Percentiles rank a stretch among this genome's conserved stretches.
Conservation (phyloP, 345 rosid genomes). For the Iberis pinnata region DNA sequence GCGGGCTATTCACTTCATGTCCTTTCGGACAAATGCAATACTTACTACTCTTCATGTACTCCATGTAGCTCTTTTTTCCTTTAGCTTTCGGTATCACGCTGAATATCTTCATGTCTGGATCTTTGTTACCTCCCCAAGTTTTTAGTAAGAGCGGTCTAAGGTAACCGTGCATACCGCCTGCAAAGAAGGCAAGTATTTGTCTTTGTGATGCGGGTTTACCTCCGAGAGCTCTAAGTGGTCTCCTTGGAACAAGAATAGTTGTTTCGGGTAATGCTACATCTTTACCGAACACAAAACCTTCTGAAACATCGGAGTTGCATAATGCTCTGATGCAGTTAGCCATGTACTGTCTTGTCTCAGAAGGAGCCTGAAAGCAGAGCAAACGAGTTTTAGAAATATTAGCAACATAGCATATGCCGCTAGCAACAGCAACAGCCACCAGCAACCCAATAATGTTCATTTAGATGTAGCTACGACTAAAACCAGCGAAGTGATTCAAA, state of each 20-base stretch:
- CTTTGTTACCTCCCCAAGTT: slow-evolving; percentile 69
- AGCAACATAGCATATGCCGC: neutral
- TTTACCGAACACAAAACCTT: slow-evolving; percentile 83
- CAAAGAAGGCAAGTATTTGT: slow-evolving; percentile 76
- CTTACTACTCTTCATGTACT: slow-evolving; percentile 87
- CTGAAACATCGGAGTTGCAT: slow-evolving; percentile 78
- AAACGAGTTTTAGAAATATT: neutral
- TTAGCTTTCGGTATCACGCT: slow-evolving; percentile 50
- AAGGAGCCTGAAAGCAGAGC: slow-evolving; percentile 56
- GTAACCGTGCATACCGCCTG: slow-evolving; percentile 89
- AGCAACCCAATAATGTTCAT: no score
- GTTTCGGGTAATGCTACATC: slow-evolving; percentile 91
- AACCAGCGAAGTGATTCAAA: no score
- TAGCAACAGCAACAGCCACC: no score
- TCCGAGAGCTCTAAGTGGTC: slow-evolving; percentile 57
- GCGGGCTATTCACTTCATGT: slow-evolving; percentile 86
- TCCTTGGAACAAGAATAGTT: slow-evolving; percentile 44
- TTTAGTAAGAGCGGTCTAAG: slow-evolving; percentile 64
- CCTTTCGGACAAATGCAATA: slow-evolving; percentile 94
- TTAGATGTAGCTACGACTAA: no score
- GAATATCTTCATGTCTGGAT: slow-evolving; percentile 80
- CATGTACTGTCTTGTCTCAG: slow-evolving; percentile 65
- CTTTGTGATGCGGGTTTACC: slow-evolving; percentile 68
- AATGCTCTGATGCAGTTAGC: slow-evolving; percentile 79
- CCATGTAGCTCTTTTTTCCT: slow-evolving; percentile 56